phyloP scores from a whole-genome alignment of 768 basidiomycete species.

The Collybiopsis luxurians region DNA sequence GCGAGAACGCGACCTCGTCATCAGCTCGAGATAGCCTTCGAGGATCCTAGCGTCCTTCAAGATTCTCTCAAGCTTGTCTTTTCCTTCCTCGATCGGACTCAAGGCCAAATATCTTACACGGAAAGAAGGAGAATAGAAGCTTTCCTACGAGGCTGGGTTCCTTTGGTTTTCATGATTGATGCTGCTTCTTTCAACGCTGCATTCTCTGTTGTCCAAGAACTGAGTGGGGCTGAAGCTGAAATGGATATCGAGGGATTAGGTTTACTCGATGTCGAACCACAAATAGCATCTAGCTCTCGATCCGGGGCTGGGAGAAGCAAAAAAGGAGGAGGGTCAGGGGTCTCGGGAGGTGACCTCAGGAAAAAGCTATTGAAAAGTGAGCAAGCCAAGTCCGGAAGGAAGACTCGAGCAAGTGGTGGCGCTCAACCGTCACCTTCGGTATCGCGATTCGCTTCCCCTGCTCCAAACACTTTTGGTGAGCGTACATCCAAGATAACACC shows the following conservation, averaged over 20 bases:
- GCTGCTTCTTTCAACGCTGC: conserved; percentile 65
- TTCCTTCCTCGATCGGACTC: conserved; percentile 87
- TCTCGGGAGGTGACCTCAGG: conserved; percentile 59
- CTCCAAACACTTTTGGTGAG: conserved; percentile 30
- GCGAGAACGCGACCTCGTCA: conserved; percentile 65
- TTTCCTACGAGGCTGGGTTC: conserved; percentile 73
- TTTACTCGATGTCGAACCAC: conserved; percentile 32
- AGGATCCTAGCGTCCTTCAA: conserved; percentile 74
- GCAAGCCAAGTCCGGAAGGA: conserved; percentile 68
- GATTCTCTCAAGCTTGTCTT: conserved; percentile 88
- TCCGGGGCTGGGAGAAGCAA: conserved; percentile 31
- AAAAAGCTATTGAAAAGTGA: conserved; percentile 83
- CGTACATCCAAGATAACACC: conserved; percentile 19
- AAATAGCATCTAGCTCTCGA: conserved; percentile 27
- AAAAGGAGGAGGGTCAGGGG: conserved; percentile 19
- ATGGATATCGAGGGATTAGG: conserved; percentile 30
- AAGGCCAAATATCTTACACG: conserved; percentile 62
- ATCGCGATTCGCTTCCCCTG: conserved; percentile 66
- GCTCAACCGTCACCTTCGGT: conserved; percentile 40
- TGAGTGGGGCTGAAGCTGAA: conserved; percentile 44
- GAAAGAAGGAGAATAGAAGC: conserved; percentile 84
- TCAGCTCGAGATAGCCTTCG: conserved; percentile 78
- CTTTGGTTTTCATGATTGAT: conserved; percentile 77
- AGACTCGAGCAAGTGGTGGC: conserved; percentile 53
- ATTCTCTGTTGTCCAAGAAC: conserved; percentile 59